A percentile compares a stretch with the other conserved stretches of the same genome.
Conservation (phyloP, 495 filamentous ascomycete species). For the Penicillium ucsense region DNA sequence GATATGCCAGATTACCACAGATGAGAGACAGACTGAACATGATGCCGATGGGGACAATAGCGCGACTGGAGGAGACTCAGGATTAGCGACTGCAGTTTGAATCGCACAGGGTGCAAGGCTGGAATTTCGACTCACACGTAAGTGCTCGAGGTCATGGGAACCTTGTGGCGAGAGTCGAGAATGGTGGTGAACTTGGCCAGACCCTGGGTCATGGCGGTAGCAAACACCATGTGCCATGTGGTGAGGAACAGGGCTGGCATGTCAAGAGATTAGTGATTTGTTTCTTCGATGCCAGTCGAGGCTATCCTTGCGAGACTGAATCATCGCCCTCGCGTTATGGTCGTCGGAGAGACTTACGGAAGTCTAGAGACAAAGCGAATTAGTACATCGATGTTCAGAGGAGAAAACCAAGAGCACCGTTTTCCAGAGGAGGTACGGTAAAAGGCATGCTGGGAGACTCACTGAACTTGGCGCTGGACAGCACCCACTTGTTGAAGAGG, state of each 20-base stretch:
- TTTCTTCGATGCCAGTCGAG: neutral
- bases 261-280: neutral
- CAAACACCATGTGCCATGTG: slow-evolving; percentile 79
- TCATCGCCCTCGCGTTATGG: too few species aligned
- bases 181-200: slow-evolving; percentile 69
- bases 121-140: slow-evolving; percentile 45
- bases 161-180: slow-evolving; percentile 75
- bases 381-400: slow-evolving; percentile 4
- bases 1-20: slow-evolving; percentile 80
- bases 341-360: slow-evolving; percentile 15
- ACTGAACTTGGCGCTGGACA: slow-evolving; percentile 69
- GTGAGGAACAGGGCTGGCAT: slow-evolving; percentile 58
- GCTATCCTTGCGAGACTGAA: too few species aligned
- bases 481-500: slow-evolving; percentile 96
- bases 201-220: slow-evolving; percentile 76
- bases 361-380: slow-evolving; percentile 22
- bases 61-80: slow-evolving; percentile 32
- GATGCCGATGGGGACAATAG: slow-evolving; percentile 79
- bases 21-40: slow-evolving; percentile 88
- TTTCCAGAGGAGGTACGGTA: too few species aligned
- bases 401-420: too few species aligned
- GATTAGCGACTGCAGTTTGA: neutral
- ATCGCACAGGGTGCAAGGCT: neutral
- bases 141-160: slow-evolving; percentile 76
- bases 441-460: slow-evolving; percentile 24